Base-by-base conservation (phyloP, 1,284 basidiomycete genomes). In the Rhodotorula sp. region DNA sequence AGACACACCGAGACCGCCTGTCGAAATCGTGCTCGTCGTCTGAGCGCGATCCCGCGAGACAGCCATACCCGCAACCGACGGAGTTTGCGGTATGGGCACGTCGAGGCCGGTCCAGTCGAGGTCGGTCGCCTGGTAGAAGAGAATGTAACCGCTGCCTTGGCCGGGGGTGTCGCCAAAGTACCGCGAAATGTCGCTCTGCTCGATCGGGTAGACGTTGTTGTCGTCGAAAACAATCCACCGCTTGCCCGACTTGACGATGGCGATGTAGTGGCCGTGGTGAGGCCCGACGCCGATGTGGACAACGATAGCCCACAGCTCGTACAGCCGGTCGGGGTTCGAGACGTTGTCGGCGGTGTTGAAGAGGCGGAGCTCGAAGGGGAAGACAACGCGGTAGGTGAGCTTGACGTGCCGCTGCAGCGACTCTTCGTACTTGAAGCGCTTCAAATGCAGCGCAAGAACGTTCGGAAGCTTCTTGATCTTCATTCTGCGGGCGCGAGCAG, bases 401-500 rank as follows among this genome's bases (percentile, higher is more conserved):
- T 98, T 99, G 83, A 94, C 90, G 81, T 94, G 93, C 74, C 87
- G 88, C 71, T 89, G 87, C 8, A 90, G 82, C 70, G 91, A 87
- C 80, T 96, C 94, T 79, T 96, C 93, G 79, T 93, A 96, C 81
- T 95, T 97, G 87, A 99, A 99, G 46, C 96, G 88, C 82, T 99
- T 99, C 64, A 99, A 84, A 80, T 99, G 95, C 51, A 99, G 84
- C 20, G 94, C 93, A 34, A 99, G 87, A 51, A 99, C 85, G 79
- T 97, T 94, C 10, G 95, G 94, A 8, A 97, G 84, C 76, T 89
- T 89, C 83, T 97, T 96, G 80, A 99, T 94, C 81, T 97, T 97
- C 93, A 98, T 98, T 74, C 93, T 94, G 76, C n/a, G 9, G 4
- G 28, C 2, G 15, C 22, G 18, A 44, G 6, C 50, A 8, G 16